A percentile compares a stretch with the other conserved stretches of the same genome.
Evolutionary conservation across 169 alveolate genomes (phyloP).

Genomic region (Plasmodium knowlesi): DNA sequence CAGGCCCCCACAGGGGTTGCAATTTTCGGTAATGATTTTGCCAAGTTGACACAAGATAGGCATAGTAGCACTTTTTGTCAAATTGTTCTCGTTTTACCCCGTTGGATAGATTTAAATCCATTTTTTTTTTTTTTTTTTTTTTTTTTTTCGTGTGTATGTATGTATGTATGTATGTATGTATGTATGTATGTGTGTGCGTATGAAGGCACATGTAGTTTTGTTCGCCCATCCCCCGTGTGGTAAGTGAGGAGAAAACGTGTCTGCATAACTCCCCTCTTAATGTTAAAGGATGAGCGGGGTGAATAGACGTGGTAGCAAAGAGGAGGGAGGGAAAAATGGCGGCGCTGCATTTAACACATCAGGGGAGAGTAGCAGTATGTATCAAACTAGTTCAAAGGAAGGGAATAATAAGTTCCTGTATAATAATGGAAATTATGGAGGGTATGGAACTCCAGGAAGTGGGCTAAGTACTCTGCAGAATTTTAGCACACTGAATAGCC

Average conservation of each 20-base stretch:
- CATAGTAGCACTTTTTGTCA: background rate
- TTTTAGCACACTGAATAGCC: background rate
- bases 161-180: too few species aligned
- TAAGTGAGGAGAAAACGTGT: background rate
- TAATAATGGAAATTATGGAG: slow-evolving; percentile 13
- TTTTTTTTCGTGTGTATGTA: too few species aligned
- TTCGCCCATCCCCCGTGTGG: background rate
- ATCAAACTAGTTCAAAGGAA: slow-evolving; percentile 24
- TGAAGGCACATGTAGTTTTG: background rate
- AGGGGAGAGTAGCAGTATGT: background rate
- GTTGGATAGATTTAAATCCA: background rate
- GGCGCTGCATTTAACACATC: background rate
- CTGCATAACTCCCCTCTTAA: background rate
- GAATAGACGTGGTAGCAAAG: slow-evolving; percentile 7
- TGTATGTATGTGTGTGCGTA: too few species aligned
- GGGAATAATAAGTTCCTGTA: slow-evolving; percentile 9
- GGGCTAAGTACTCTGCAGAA: background rate
- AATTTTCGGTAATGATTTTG: background rate
- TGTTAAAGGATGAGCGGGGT: slow-evolving; percentile 29
- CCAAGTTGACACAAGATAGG: background rate
- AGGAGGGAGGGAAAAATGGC: slow-evolving; percentile 16
- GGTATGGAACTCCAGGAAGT: background rate
- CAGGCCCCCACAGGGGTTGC: background rate
- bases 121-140: too few species aligned
- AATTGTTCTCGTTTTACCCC: background rate